phyloP scores from a whole-genome alignment of 1,139 yeast genomes.

The Yamadazyma diospyri region DNA sequence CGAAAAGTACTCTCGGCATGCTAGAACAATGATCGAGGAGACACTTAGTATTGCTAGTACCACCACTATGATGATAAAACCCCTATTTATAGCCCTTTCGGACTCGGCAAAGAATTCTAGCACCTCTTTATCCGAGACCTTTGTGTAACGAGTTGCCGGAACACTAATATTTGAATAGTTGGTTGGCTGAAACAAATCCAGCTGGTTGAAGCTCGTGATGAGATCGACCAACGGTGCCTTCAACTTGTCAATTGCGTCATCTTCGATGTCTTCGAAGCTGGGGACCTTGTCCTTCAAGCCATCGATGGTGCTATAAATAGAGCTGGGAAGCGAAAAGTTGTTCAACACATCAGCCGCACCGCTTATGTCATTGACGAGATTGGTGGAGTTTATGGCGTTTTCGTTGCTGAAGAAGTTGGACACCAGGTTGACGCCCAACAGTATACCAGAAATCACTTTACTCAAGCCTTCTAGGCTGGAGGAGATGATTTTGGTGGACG shows the following conservation, averaged over 20 bases:
- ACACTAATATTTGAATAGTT: conserved; percentile 4
- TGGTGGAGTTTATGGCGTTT: conserved; percentile 27
- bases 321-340: conserved; percentile 59
- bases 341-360: conserved; percentile 55
- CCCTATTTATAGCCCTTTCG: conserved; percentile 3
- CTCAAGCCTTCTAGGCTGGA: conserved; percentile 9
- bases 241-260: conserved; percentile 23
- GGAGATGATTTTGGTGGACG: conserved; percentile 12
- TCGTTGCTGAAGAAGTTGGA: conserved; percentile 52
- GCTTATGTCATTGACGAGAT: conserved; percentile 45
- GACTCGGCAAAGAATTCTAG: conserved; percentile 9
- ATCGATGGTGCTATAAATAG: conserved; percentile 53
- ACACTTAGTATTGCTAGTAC: conserved; percentile 28
- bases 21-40: conserved; percentile 34
- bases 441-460: conserved; percentile 7
- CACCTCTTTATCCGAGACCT: conserved; percentile 15
- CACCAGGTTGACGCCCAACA: conserved; percentile 14
- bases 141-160: conserved; percentile 18
- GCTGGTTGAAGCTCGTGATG: conserved; percentile 14
- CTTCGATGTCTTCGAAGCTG: conserved; percentile 48
- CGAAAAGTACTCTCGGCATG: conserved; percentile 39
- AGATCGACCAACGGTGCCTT: conserved; percentile 20
- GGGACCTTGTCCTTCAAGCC: conserved; percentile 48
- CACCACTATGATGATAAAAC: conserved; percentile 10
- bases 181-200: conserved; percentile 1